Base-by-base conservation (phyloP, 2,329 filamentous ascomycete genomes). In the Colletotrichum tabaci region DNA sequence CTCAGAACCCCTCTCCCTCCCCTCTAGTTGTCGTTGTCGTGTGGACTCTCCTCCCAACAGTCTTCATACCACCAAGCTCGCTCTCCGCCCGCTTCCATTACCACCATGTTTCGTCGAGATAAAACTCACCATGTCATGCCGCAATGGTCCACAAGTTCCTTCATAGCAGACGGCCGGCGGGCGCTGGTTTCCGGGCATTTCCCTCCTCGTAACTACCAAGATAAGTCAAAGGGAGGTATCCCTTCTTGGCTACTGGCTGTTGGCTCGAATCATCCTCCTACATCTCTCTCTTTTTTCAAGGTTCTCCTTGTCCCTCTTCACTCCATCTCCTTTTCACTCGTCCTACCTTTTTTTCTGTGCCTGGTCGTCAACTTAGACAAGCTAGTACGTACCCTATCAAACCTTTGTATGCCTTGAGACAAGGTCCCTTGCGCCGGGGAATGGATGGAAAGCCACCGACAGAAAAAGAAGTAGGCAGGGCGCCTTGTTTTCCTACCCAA, bases 311-410 rank as follows among this genome's bases (percentile, higher is more conserved):
- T 49, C 21, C 9, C 35, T 46, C n/a, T 61, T 47, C 9, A 35
- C 6, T 35, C 8, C 26, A 9, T 26, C 50, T 26, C 1, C 15
- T 12, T 55, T 16, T 26, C 23, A 9, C 46, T 42, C 46, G 12
- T 42, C 10, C 18, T 40, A 1, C 12, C 4, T 40, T 30, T 42
- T 13, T 16, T 0, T 5, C 21, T 16, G 8, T 16, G 18, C n/a
- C 15, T 52, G 9, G 46, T 52, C 47, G 60, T 62, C 35, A 50
- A 50, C 47, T 62, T 62, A 62, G 47, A 26, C 13, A 44, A 42
- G 21, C 16, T 21, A 40, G 35, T 52, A 62, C 60, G 35, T 62
- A 52, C 21, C 10, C 4, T n/a, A 47, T 4, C n/a, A 35, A 52
- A 16, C 9, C 30, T 26, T 26, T 42, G 26, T 52, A n/a, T 42